Evolutionary conservation across 495 filamentous ascomycete genomes (phyloP).

Genomic region (Cercophora newfieldiana): DNA sequence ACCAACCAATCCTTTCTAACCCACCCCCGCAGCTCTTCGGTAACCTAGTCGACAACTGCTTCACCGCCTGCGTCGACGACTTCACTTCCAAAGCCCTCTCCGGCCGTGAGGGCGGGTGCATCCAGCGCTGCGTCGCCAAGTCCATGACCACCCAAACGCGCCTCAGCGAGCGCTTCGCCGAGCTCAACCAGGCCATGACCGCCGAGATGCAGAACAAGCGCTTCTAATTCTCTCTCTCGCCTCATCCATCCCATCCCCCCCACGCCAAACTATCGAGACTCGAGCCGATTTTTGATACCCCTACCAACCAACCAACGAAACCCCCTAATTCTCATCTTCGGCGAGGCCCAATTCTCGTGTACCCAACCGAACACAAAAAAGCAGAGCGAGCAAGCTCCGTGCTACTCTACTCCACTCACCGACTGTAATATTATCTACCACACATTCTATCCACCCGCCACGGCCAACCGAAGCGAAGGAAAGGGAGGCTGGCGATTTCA

Average conservation of each 20-base stretch:
- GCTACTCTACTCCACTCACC: not conserved
- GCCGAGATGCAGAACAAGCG: conserved; percentile 54
- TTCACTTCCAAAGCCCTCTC: conserved; percentile 95
- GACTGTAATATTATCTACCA: not conserved
- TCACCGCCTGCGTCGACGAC: conserved; percentile 95
- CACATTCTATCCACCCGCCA: not conserved
- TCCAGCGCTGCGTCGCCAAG: conserved; percentile 93
- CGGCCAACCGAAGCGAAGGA: not conserved
- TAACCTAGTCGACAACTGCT: conserved; percentile 91
- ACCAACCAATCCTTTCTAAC: not conserved
- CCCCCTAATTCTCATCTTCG: not conserved
- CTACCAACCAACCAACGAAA: not conserved
- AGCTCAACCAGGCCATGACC: conserved; percentile 88
- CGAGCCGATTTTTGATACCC: not conserved
- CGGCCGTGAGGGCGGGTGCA: conserved; percentile 81
- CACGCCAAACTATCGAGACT: not conserved
- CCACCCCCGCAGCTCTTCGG: conserved; percentile 81
- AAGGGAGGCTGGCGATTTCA: not conserved
- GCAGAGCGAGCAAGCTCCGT: not conserved
- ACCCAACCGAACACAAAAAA: not conserved
- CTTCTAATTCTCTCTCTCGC: conserved; percentile 2
- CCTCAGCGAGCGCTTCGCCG: conserved; percentile 87
- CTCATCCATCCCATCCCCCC: not conserved
- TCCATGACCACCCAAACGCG: conserved; percentile 84
- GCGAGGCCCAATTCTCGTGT: not conserved